A percentile compares a stretch with the other conserved stretches of the same genome.
phyloP scores from a whole-genome alignment of 441 rosid genomes.

The Caryocar brasiliense region DNA sequence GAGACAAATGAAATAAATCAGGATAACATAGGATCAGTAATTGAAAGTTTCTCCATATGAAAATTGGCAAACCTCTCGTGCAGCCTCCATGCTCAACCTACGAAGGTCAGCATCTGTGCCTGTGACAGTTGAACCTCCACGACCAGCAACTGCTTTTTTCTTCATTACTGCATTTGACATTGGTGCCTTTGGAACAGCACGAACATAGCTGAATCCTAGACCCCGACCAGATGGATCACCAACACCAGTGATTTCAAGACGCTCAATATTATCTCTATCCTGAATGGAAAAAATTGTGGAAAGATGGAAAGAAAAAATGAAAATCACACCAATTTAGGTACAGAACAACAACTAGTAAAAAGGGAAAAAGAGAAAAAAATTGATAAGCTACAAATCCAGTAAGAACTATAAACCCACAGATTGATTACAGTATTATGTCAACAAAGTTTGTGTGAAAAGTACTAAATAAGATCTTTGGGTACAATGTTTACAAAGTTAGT shows the following conservation, averaged over 20 bases:
- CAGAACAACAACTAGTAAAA: too few species aligned
- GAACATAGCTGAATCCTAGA: constrained; percentile 94
- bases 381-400: too few species aligned
- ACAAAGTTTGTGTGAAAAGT: too few species aligned
- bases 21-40: neutral
- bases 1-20: too few species aligned
- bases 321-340: neutral
- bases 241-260: constrained; percentile 95
- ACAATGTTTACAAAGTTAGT: too few species aligned
- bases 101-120: constrained; percentile 99
- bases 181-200: constrained; percentile 82
- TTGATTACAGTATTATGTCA: too few species aligned
- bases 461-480: too few species aligned
- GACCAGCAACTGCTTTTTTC: constrained; percentile 75
- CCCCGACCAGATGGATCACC: constrained; percentile 99
- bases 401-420: too few species aligned
- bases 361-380: too few species aligned
- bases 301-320: constrained; percentile 3
- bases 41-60: neutral
- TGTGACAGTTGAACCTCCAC: constrained; percentile 87
- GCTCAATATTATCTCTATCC: constrained; percentile 96
- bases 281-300: constrained; percentile 27
- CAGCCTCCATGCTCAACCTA: constrained; percentile 99
- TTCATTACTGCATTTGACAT: constrained; percentile 65
- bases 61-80: constrained; percentile 68